These are phyloP conservation scores for Rhodotorula paludigena DNA, from an alignment of 768 basidiomycete species.

Conservation along the genomic window DNA sequence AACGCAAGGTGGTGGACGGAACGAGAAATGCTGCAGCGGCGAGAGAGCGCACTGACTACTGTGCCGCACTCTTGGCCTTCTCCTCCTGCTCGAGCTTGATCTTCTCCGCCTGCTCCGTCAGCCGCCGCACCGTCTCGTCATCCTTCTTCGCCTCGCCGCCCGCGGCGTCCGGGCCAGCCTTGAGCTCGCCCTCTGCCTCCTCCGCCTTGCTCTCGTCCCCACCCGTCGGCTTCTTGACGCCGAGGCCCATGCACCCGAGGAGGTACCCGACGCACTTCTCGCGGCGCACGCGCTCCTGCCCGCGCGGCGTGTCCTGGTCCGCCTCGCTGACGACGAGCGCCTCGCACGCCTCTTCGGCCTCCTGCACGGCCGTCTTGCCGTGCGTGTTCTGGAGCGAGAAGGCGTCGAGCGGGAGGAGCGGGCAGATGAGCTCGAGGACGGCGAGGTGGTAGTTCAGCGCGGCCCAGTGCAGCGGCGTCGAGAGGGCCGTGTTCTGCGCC, in stretches of 20 bases:
- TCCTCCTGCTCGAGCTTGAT: constrained; percentile 32
- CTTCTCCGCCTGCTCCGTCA: constrained; percentile 21
- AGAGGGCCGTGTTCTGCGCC: constrained; percentile 26
- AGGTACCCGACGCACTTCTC: constrained; percentile 35
- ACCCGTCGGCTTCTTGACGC: constrained; percentile 28
- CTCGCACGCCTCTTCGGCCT: constrained; percentile 38
- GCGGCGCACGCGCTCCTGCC: constrained; percentile 30
- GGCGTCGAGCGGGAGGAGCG: constrained; percentile 24
- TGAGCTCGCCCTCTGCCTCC: neutral
- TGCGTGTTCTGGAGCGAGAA: constrained; percentile 27
- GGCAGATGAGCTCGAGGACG: constrained; percentile 31
- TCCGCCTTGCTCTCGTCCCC: constrained; percentile 22
- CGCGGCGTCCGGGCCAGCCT: neutral
- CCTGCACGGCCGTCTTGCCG: constrained; percentile 37
- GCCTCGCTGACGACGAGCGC: constrained; percentile 16
- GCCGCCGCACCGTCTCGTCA: constrained; percentile 9
- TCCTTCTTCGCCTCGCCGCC: neutral
- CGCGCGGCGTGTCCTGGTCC: constrained; percentile 19
- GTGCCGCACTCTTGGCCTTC: neutral
- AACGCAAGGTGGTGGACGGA: too few species aligned
- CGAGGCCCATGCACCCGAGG: constrained; percentile 36
- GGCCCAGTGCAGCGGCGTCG: constrained; percentile 38
- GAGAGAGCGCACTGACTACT: neutral
- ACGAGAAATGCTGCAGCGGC: too few species aligned
- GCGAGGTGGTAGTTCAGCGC: constrained; percentile 39